Base-by-base conservation (phyloP, 371 early-diverging fungal species). In the Nematocida major region DNA sequence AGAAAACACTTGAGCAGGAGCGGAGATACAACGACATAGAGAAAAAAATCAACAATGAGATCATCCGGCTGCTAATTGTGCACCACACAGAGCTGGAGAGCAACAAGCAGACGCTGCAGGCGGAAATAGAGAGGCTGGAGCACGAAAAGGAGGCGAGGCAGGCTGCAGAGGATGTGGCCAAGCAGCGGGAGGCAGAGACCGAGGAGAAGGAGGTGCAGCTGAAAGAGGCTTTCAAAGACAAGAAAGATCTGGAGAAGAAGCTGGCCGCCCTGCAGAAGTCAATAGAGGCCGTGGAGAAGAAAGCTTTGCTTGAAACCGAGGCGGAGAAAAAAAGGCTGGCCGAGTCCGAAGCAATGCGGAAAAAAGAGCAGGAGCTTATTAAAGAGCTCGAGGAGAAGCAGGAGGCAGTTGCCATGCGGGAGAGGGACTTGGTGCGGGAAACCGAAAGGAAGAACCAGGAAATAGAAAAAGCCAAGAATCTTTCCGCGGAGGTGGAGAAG, bases 1-100 rank as follows among this genome's bases (percentile, higher is more conserved):
- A 48, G 40, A 62, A 38, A 20, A 73, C 76, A 1, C 18, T 24
- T 1, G 54, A 43, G 54, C 22, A 73, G 24, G 76, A 73, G 38
- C 61, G 76, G 40, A 73, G 49, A 50, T 73, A 73, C 50, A 42
- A 45, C 49, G 63, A 63, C n/a, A 61, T 73, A 63, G 63, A 73
- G n/a, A 32, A 36, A 5, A 73, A 61, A 54, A 73, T 73, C 13
- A 53, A 73, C n/a, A 73, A 61, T 34, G 63, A 63, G 45, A 61
- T 48, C 3, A 73, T 73, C 13, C 7, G 43, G 24, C 28, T 73
- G 9, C 49, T 73, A 0, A 40, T 73, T 24, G 40, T 61, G 3
- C 51, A 73, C 53, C 43, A 48, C n/a, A 18, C 24, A 0, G 18
- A 39, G 24, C 24, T 68, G 5, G 45, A 68, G n/a, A 59, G 59